phyloP scores from a whole-genome alignment of 83 land plant genomes.

The Thuja plicata region DNA sequence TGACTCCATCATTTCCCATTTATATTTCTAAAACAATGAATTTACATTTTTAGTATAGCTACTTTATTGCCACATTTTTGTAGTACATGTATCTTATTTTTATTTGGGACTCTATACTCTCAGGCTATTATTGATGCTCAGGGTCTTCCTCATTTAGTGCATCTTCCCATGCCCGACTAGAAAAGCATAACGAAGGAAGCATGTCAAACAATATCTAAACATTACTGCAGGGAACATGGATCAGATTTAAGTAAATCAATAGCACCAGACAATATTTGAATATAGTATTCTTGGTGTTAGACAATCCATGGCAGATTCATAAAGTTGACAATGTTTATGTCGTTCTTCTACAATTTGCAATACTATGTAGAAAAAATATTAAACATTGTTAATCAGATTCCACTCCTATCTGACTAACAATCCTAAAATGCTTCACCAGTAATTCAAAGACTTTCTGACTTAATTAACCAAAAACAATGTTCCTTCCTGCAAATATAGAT shows the following conservation, averaged over 20 bases:
- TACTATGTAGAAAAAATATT: too few species aligned
- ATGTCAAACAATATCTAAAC: conserved; percentile 72
- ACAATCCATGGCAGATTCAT: not conserved
- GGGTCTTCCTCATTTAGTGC: conserved; percentile 46
- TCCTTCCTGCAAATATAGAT: not conserved
- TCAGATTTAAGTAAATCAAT: conserved; percentile 51
- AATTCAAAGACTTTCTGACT: not conserved
- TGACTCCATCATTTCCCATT: not conserved
- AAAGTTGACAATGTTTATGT: not conserved
- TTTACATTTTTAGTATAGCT: not conserved
- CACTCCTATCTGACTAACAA: not conserved
- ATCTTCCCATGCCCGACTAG: conserved; percentile 27
- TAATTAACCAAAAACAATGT: not conserved
- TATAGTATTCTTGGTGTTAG: too few species aligned
- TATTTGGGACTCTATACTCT: not conserved
- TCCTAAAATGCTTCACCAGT: conserved; percentile 21
- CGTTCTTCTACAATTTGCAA: too few species aligned
- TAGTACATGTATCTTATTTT: not conserved
- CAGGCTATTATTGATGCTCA: conserved; percentile 50
- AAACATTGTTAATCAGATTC: not conserved
- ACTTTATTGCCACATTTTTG: not conserved
- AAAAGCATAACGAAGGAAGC: conserved; percentile 67
- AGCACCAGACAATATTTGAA: not conserved
- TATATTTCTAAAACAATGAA: not conserved
- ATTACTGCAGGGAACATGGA: conserved; percentile 67